These are phyloP conservation scores for Oxyria digyna DNA, from an alignment of 148 eudicot genomes.

Conservation along the genomic window DNA sequence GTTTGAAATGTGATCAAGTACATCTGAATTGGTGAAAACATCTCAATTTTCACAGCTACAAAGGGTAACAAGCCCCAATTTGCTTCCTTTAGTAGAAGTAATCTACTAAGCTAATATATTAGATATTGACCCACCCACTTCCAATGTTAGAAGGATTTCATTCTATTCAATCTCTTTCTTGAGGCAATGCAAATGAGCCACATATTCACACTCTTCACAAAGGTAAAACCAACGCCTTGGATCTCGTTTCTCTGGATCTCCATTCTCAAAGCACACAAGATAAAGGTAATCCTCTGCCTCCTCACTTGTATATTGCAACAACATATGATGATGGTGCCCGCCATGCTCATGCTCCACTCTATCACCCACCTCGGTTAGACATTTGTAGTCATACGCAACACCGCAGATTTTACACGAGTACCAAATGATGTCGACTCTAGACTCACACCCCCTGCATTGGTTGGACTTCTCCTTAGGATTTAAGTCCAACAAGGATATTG, in stretches of 20 bases:
- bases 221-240: not conserved
- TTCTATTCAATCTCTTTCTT: too few relatives aligned
- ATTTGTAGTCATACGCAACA: not conserved
- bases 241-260: not conserved
- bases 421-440: not conserved
- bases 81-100: too few relatives aligned
- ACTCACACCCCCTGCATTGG: not conserved
- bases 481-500: not conserved
- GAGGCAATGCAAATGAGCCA: too few relatives aligned
- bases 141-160: too few relatives aligned
- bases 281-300: not conserved
- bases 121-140: too few relatives aligned
- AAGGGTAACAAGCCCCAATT: too few relatives aligned
- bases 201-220: not conserved
- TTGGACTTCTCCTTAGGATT: not conserved
- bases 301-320: not conserved
- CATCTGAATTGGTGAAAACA: not conserved
- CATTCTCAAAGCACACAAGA: not conserved
- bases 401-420: not conserved
- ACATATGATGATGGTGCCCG: not conserved
- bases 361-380: not conserved
- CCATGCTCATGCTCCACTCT: not conserved
- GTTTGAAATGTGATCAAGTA: not conserved
- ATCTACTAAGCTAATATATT: too few relatives aligned
- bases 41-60: too few relatives aligned